Percentiles rank a stretch among this genome's conserved stretches.
Evolutionary conservation across 495 filamentous ascomycete species (phyloP).

Genomic region (Podospora sp.): DNA sequence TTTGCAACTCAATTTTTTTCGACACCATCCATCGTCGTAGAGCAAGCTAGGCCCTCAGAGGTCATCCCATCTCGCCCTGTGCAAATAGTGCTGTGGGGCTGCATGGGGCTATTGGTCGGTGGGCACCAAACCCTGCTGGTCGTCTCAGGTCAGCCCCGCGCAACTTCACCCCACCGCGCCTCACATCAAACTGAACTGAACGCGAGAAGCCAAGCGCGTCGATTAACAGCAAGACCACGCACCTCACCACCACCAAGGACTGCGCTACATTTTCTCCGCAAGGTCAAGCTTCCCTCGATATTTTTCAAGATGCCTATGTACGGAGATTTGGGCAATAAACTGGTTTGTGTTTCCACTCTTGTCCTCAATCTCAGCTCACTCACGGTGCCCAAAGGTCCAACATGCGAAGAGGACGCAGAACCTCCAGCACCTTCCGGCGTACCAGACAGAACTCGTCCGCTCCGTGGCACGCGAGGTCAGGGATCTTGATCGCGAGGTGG

Average conservation of each 20-base stretch:
- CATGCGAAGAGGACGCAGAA: slow-evolving; percentile 96
- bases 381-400: slow-evolving; percentile 68
- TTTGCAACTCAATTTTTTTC: no score
- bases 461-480: slow-evolving; percentile 88
- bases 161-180: background rate
- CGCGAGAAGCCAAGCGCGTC: background rate
- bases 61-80: no score
- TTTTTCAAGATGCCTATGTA: slow-evolving; percentile 66
- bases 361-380: slow-evolving; percentile 14
- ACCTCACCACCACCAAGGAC: background rate
- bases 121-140: background rate
- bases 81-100: no score
- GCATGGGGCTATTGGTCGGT: background rate
- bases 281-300: background rate
- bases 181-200: background rate
- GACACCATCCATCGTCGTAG: no score
- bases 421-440: slow-evolving; percentile 83
- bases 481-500: slow-evolving; percentile 89
- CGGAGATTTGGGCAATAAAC: slow-evolving; percentile 86
- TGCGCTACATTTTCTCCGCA: background rate
- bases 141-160: background rate
- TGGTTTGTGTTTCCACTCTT: slow-evolving; percentile 52
- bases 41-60: no score
- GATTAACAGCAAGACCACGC: background rate
- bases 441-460: slow-evolving; percentile 90